Evolutionary conservation across 2,329 filamentous ascomycete genomes (phyloP), one percentile per base, ranked within the genome.

Genomic region (Aspergillus viridinutans): DNA sequence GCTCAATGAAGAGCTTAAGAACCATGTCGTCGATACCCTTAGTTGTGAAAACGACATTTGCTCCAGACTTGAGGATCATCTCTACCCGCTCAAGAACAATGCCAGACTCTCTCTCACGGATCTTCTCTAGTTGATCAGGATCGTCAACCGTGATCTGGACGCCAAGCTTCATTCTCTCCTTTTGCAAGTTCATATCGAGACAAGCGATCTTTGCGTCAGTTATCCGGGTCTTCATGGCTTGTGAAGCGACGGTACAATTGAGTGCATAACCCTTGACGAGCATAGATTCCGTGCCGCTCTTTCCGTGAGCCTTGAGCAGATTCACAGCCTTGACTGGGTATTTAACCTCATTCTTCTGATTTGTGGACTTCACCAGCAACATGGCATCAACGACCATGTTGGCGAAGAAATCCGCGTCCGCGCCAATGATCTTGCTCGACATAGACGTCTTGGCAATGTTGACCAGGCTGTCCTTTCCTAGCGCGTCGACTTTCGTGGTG

Each of bases 261-360:
- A 99, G 80, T 57, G 94, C 94, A 74, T 99, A 99, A 55, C 94
- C 94, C 80, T 95, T 96, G 71, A 99, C 88, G 50, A 99, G 81
- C 25, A 95, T 77, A 10, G 92, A 97, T 79, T 99, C 94, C 43
- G 85, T 84, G 21, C 87, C 85, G 69, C 90, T 91, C 84, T 97
- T 96, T 71, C 94, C 94, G 74, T 99, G 94, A 40, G 94, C 94
- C 81, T 99, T 99, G 64, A 99, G 87, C 60, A 99, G 91, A 76
- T 99, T 99, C 74, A 99, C 94, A 21, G 94, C 94, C 83, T 99
- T 99, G 70, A 99, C 94, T 3, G 94, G 94, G 77, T 97, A 99
- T 80, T 97, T 99, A 74, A 85, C 79, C 78, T 99, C 94, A 76
- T 85, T 88, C 77, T 88, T 88, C 79, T 90, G 92, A 80, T 97